Evolutionary conservation across 331 rosid genomes (phyloP), one percentile per base, ranked within the genome.

Genomic region (Quercus tomentella): DNA sequence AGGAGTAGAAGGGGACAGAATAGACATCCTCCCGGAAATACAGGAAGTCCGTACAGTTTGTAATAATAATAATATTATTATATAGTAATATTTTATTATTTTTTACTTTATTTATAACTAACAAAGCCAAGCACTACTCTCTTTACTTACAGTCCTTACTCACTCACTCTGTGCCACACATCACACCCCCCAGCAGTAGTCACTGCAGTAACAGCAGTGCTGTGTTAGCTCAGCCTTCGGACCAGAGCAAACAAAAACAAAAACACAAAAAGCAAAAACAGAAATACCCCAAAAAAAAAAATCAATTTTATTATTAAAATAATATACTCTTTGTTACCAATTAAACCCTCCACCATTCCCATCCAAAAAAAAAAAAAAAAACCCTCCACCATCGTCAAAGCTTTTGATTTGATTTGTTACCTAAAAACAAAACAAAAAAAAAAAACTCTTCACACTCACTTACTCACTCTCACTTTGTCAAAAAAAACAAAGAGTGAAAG

Each of bases 11-110:
- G 93, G 92, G 97, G 98, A 93, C 98, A 93, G 88, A 89, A 92
- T 91, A 89, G 97, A 91, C 99, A 93, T 91, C 94, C 92, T 75
- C 88, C 97, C 98, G 97, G 85, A 93, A 90, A 91, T 93, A 88
- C 91, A 89, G 98, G 94, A 91, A 45, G 56, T 33, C 91, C 94
- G 94, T 92, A 92, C 98, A 85, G 67, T 41, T 41, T 41, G 49
- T 1, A 41, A 9, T 9, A 8, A 7, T 37, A 33, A 0, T 6
- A 5, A 1, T 35, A 41, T 2, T 2, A 9, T 41, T 9, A 41
- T 41, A 41, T 9, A 41, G 14, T 41, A 41, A 2, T 41, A 41
- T 41, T 41, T 0, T 41, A 41, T 41, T 41, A 41, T 8, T 41
- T 41, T 41, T 41, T 41, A 41, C 49, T 41, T 9, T 9, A 2